Base-by-base conservation (phyloP, 1,139 yeast species). In the Arxiozyma telluris region DNA sequence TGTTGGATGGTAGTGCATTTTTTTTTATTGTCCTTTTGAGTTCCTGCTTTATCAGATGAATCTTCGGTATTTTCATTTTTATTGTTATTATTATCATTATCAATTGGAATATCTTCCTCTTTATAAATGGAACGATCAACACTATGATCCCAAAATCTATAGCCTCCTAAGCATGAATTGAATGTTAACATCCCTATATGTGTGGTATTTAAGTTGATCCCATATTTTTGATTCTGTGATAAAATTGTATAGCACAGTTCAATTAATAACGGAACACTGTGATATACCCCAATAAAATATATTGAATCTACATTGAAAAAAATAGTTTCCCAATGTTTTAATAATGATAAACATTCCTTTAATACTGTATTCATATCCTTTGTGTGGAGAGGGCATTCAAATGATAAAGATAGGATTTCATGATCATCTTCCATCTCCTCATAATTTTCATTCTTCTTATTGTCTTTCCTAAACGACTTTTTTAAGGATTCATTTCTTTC, bases 81-180 rank as follows among this genome's bases (percentile, higher is more conserved):
- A 23, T 44, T 23, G 15, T 45, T 50, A 6, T 25, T 45, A 21
- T 45, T 50, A 15, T 20, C 49, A 39, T 30, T 22, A 23, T 43
- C 34, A 20, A 7, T 34, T n/a, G 23, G 9, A 20, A 42, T 27
- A 18, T 30, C 21, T 21, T 47, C 48, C 8, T 47, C 44, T 18
- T 46, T 54, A 7, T 41, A 44, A 34, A 30, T 39, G 7, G 50
- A 41, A 23, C 43, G 51, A 17, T 61, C 71, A 7, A 59, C 55
- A 48, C 66, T 65, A 50, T 68, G 71, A 49, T 67, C 70, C 71
- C 71, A 68, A 54, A 66, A 67, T 52, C 66, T 59, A 44, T 66
- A 67, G 11, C 71, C 70, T 51, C 64, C 64, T 21, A 68, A 48
- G 49, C 65, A 62, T 17, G 71, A 66, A 48, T 68, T 69, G 3